A percentile compares a stretch with the other conserved stretches of the same genome.
Conservation (phyloP, 2,329 filamentous ascomycete species). For the Fusarium sp. region DNA sequence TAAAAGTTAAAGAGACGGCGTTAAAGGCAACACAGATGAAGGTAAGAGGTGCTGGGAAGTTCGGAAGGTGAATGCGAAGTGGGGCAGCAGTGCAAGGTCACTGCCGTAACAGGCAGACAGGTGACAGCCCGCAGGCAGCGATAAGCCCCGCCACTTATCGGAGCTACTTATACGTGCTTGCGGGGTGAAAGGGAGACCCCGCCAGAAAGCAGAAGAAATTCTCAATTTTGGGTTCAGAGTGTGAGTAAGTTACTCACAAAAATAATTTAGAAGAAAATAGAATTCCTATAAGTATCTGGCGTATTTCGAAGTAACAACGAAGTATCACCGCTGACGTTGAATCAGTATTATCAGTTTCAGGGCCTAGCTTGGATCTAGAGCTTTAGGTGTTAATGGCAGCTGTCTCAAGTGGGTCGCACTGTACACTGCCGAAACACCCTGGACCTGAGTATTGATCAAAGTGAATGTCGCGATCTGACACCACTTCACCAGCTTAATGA, state of each 20-base stretch:
- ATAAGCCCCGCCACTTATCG: conserved; percentile 46
- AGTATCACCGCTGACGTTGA: not conserved
- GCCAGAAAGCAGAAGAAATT: not conserved
- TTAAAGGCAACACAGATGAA: conserved; percentile 21
- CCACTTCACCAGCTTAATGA: not conserved
- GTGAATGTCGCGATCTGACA: not conserved
- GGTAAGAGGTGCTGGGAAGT: conserved; percentile 40
- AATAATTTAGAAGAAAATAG: not conserved
- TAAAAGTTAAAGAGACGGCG: conserved; percentile 13
- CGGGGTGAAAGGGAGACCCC: conserved; percentile 29
- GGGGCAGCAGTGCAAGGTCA: conserved; percentile 45
- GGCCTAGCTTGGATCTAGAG: conserved; percentile 6
- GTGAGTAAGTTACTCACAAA: not conserved
- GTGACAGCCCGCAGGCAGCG: conserved; percentile 43
- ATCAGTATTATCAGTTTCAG: conserved; percentile 12
- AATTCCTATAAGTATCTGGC: not conserved
- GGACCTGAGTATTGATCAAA: not conserved
- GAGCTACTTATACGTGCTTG: conserved; percentile 12
- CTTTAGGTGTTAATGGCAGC: not conserved
- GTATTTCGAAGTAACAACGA: not conserved
- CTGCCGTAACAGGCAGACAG: conserved; percentile 49
- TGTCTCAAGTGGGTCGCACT: conserved; percentile 26
- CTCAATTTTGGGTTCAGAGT: not conserved
- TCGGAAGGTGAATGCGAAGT: conserved; percentile 47
- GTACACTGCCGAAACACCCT: conserved; percentile 23